These are phyloP conservation scores for Penicillium crustosum DNA, from an alignment of 2,329 filamentous ascomycete species.

Conservation along the genomic window DNA sequence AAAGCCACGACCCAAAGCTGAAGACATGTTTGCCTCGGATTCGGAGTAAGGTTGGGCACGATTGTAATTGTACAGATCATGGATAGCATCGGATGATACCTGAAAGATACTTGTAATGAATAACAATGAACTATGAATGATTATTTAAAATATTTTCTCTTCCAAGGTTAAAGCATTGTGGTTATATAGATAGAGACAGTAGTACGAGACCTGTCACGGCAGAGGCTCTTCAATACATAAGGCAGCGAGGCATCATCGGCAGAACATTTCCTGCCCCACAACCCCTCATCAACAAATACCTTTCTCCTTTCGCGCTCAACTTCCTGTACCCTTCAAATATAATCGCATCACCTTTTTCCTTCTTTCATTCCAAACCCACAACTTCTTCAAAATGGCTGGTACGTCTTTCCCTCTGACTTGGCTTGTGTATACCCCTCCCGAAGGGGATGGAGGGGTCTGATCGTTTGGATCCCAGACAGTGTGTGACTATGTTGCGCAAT, in stretches of 20 bases:
- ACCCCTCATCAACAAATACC: constrained; percentile 29
- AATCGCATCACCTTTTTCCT: constrained; percentile 24
- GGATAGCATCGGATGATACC: not conserved
- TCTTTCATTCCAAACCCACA: not conserved
- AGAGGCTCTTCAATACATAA: constrained; percentile 6
- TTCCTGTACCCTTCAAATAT: constrained; percentile 13
- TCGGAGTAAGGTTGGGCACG: constrained; percentile 41
- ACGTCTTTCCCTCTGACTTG: constrained; percentile 20
- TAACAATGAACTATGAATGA: constrained; percentile 1
- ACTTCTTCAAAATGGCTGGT: constrained; percentile 38
- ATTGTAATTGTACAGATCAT: constrained; percentile 17
- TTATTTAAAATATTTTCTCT: not conserved
- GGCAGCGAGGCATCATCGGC: constrained; percentile 14
- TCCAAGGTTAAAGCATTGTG: no score
- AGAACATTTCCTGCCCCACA: constrained; percentile 30
- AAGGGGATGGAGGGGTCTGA: constrained; percentile 3
- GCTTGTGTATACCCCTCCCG: not conserved
- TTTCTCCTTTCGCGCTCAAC: constrained; percentile 12
- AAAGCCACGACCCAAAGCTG: constrained; percentile 69
- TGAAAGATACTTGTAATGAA: constrained; percentile 5
- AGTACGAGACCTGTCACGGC: not conserved
- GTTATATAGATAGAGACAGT: not conserved
- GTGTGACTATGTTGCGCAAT: constrained; percentile 20
- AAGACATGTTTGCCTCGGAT: constrained; percentile 84
- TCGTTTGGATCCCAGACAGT: constrained; percentile 15